A percentile compares a stretch with the other conserved stretches of the same genome.
These are phyloP conservation scores for Trametes villosa DNA, from an alignment of 768 basidiomycete genomes.

Conservation along the genomic window DNA sequence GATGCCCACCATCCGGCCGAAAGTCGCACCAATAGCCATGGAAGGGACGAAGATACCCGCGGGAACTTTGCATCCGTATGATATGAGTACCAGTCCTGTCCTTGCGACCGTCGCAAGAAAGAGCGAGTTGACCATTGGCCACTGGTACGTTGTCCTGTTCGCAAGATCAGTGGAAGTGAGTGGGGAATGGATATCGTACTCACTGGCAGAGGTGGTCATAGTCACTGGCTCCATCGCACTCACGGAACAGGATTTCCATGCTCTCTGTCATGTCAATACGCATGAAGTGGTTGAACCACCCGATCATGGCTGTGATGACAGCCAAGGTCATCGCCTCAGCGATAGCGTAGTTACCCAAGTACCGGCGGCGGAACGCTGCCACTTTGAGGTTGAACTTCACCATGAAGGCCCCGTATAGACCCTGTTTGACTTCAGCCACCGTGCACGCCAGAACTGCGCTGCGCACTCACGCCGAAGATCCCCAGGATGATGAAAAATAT, in stretches of 20 bases:
- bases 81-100: constrained; percentile 83
- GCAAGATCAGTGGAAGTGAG: constrained; percentile 5
- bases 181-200: constrained; percentile 39
- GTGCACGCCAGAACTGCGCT: neutral
- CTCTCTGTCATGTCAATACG: constrained; percentile 98
- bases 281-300: constrained; percentile 93
- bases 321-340: constrained; percentile 90
- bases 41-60: constrained; percentile 98
- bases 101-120: constrained; percentile 91
- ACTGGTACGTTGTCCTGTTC: constrained; percentile 81
- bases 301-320: constrained; percentile 86
- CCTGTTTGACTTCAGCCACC: constrained; percentile 52
- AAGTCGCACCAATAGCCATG: constrained; percentile 97
- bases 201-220: constrained; percentile 96
- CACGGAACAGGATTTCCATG: constrained; percentile 92
- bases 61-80: constrained; percentile 96
- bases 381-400: constrained; percentile 97
- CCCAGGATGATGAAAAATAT: constrained; percentile 95
- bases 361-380: constrained; percentile 91
- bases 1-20: constrained; percentile 97
- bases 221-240: constrained; percentile 93
- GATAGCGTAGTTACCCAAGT: constrained; percentile 81
- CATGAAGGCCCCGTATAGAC: constrained; percentile 95
- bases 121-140: constrained; percentile 93
- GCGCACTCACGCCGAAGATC: constrained; percentile 80